phyloP scores from a whole-genome alignment of 2,329 filamentous ascomycete species.

The Plectosphaerella sp. region DNA sequence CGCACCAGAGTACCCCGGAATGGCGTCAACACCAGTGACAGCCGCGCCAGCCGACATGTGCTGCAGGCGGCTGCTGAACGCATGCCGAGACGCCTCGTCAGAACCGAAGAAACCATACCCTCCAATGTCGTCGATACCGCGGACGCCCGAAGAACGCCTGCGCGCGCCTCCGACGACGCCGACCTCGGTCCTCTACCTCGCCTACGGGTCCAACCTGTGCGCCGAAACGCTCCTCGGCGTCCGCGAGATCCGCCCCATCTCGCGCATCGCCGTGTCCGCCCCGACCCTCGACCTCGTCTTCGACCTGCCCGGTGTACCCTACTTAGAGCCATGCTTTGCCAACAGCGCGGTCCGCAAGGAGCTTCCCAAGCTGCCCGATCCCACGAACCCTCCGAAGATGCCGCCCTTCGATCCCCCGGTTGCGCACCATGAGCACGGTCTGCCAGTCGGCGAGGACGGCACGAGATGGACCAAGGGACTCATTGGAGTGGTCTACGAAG shows the following conservation, averaged over 20 bases:
- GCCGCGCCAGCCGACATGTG: neutral
- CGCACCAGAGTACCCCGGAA: neutral
- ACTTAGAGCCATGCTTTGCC: constrained; percentile 87
- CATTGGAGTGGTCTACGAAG: constrained; percentile 92
- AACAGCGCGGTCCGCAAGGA: constrained; percentile 63
- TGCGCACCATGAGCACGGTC: neutral
- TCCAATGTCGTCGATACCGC: constrained; percentile 24
- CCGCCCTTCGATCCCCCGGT: constrained; percentile 9
- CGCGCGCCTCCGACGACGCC: constrained; percentile 15
- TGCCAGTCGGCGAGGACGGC: constrained; percentile 3
- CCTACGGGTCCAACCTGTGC: constrained; percentile 88
- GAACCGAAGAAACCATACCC: constrained; percentile 16
- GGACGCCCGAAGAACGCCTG: constrained; percentile 32
- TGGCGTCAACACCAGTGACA: constrained; percentile 1
- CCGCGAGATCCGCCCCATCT: constrained; percentile 77
- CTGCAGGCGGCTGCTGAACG: neutral
- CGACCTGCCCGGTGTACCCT: constrained; percentile 80
- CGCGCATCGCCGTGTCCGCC: constrained; percentile 75
- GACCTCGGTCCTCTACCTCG: constrained; percentile 69
- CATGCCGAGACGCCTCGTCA: neutral
- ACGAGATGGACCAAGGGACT: constrained; percentile 71
- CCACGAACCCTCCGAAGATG: constrained; percentile 20
- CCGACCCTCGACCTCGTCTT: constrained; percentile 77
- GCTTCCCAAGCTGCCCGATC: constrained; percentile 34
- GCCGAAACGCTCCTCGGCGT: constrained; percentile 73